phyloP scores from a whole-genome alignment of 2,329 filamentous ascomycete species.

The Pseudopyricularia cyperi region DNA sequence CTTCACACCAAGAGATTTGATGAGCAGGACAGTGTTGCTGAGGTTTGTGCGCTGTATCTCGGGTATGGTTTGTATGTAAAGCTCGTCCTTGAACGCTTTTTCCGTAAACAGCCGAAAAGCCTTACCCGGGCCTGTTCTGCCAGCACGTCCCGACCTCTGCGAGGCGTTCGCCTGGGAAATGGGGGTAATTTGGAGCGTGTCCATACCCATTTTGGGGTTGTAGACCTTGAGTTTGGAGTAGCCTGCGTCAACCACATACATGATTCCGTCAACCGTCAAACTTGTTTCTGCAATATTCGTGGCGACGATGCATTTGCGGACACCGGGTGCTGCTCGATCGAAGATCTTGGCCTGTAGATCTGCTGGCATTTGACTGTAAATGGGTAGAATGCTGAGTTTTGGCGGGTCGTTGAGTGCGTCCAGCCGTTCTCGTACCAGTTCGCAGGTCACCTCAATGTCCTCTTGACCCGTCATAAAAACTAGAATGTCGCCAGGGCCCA shows the following conservation, averaged over 20 bases:
- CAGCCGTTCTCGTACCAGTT: conserved; percentile 77
- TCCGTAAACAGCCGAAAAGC: conserved; percentile 92
- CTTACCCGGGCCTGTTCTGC: conserved; percentile 88
- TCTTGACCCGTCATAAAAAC: conserved; percentile 99
- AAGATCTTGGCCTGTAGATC: conserved; percentile 98
- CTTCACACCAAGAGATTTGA: conserved; percentile 90
- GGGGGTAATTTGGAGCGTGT: conserved; percentile 92
- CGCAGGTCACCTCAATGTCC: conserved; percentile 94
- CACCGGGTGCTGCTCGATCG: conserved; percentile 76
- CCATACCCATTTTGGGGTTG: conserved; percentile 98
- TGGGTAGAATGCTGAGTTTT: conserved; percentile 86
- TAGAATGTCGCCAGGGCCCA: conserved; percentile 83
- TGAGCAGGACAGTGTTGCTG: conserved; percentile 81
- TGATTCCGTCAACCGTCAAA: conserved; percentile 95
- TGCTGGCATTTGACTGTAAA: conserved; percentile 99
- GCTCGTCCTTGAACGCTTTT: conserved; percentile 85
- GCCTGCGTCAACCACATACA: conserved; percentile 94
- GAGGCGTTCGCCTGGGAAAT: conserved; percentile 94
- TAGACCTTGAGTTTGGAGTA: conserved; percentile 98
- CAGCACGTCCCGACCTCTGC: conserved; percentile 85
- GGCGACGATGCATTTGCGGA: conserved; percentile 93
- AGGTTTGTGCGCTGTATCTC: conserved; percentile 97
- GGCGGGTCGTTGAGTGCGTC: conserved; percentile 87
- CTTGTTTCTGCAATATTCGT: conserved; percentile 98
- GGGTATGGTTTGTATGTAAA: conserved; percentile 93